phyloP scores from a whole-genome alignment of 805 yeast genomes.

The Suhomyces pyralidae region DNA sequence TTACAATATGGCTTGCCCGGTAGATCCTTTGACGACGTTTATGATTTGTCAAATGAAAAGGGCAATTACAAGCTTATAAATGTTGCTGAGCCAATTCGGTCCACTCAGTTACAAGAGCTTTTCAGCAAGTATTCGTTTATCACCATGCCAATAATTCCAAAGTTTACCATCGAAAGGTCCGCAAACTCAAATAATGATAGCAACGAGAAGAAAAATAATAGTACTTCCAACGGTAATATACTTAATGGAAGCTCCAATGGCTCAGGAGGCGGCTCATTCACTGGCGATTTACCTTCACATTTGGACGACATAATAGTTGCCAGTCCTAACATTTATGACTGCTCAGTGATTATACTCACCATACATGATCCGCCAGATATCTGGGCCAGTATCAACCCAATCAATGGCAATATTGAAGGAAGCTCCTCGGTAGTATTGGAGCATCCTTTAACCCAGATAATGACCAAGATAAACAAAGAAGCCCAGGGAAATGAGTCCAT shows the following conservation, averaged over 20 bases:
- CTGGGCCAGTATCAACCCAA: conserved; percentile 83
- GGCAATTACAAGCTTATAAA: conserved; percentile 38
- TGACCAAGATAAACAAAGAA: conserved; percentile 52
- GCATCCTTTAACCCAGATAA: conserved; percentile 58
- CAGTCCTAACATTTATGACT: conserved; percentile 63
- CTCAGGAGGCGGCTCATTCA: conserved; percentile 15
- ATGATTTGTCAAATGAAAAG: conserved; percentile 30
- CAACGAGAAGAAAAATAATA: conserved; percentile 5
- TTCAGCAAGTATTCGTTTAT: conserved; percentile 57
- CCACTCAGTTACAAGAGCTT: conserved; percentile 60
- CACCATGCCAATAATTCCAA: conserved; percentile 59
- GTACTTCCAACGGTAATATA: neutral
- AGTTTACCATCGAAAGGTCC: conserved; percentile 7
- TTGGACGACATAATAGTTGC: conserved; percentile 66
- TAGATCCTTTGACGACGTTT: conserved; percentile 37
- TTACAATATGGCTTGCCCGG: conserved; percentile 64
- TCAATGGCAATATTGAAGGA: conserved; percentile 74
- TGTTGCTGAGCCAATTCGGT: conserved; percentile 73
- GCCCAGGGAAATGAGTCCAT: conserved; percentile 16
- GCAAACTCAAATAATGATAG: conserved; percentile 15
- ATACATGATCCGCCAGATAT: conserved; percentile 91
- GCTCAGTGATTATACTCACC: conserved; percentile 62
- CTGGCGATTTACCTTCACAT: conserved; percentile 45
- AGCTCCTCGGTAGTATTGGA: conserved; percentile 73
- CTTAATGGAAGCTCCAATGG: neutral